phyloP scores from a whole-genome alignment of 1,139 yeast species.

The Hyphopichia burtonii region DNA sequence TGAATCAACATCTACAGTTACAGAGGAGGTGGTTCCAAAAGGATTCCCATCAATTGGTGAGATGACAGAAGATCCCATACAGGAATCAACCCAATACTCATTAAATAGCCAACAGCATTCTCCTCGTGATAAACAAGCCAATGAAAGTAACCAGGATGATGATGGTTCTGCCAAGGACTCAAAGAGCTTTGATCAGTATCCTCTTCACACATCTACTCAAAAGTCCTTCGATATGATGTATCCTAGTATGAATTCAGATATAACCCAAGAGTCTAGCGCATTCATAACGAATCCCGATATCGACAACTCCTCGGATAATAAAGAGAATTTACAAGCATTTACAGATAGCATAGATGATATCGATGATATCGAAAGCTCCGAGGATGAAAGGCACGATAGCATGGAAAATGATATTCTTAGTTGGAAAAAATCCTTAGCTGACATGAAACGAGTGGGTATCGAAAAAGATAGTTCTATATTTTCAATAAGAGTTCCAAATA shows the following conservation, averaged over 20 bases:
- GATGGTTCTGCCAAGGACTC: no score
- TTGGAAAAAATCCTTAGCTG: slow-evolving; percentile 14
- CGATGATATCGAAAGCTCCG: neutral
- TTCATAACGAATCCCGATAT: slow-evolving; percentile 4
- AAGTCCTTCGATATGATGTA: neutral
- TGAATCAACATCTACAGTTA: neutral
- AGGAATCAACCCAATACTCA: neutral
- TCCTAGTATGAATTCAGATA: neutral
- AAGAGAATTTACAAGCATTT: neutral
- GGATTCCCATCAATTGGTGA: neutral
- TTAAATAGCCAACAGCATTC: neutral
- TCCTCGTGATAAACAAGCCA: neutral
- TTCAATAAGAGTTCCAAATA: neutral
- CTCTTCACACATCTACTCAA: neutral
- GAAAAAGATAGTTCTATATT: neutral
- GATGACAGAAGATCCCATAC: neutral
- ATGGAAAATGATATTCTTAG: slow-evolving; percentile 22
- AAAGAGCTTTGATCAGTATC: neutral
- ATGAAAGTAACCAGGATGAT: no score
- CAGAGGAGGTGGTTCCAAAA: neutral
- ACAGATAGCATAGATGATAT: neutral
- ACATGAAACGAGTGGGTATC: slow-evolving; percentile 10
- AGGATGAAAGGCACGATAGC: slow-evolving; percentile 6
- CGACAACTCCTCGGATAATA: neutral
- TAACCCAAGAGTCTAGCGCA: slow-evolving; percentile 2